A percentile compares a stretch with the other conserved stretches of the same genome.
Evolutionary conservation across 768 basidiomycete genomes (phyloP).

Genomic region (Rhodocollybia butyracea): DNA sequence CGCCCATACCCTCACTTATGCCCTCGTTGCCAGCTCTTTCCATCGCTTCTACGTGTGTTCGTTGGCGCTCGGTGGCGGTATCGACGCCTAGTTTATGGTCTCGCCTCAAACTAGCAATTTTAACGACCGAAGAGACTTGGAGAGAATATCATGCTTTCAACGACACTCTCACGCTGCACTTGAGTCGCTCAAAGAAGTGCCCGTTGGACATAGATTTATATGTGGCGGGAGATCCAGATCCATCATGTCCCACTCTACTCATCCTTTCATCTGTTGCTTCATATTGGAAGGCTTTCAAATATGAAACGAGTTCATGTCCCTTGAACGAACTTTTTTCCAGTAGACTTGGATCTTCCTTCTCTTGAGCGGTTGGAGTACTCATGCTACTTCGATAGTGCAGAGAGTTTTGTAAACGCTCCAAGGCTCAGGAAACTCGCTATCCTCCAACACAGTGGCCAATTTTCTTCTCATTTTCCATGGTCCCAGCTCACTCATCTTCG

Average conservation of each 20-base stretch:
- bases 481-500: neutral
- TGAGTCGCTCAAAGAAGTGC: too few relatives aligned
- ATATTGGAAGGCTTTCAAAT: too few relatives aligned
- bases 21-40: neutral
- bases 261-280: too few relatives aligned
- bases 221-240: too few relatives aligned
- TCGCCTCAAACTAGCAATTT: neutral
- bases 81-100: neutral
- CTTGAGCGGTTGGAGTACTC: neutral
- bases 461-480: neutral
- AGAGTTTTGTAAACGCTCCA: neutral
- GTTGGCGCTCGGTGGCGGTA: neutral
- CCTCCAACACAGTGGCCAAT: neutral
- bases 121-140: neutral
- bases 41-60: neutral
- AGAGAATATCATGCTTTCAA: neutral
- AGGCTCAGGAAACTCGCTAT: neutral
- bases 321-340: neutral
- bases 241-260: too few relatives aligned
- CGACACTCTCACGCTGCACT: neutral
- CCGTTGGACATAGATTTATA: too few relatives aligned
- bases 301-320: too few relatives aligned
- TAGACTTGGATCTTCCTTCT: neutral
- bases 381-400: neutral
- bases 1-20: neutral